phyloP scores from a whole-genome alignment of 2,329 filamentous ascomycete genomes.

The Zasmidium angulare region DNA sequence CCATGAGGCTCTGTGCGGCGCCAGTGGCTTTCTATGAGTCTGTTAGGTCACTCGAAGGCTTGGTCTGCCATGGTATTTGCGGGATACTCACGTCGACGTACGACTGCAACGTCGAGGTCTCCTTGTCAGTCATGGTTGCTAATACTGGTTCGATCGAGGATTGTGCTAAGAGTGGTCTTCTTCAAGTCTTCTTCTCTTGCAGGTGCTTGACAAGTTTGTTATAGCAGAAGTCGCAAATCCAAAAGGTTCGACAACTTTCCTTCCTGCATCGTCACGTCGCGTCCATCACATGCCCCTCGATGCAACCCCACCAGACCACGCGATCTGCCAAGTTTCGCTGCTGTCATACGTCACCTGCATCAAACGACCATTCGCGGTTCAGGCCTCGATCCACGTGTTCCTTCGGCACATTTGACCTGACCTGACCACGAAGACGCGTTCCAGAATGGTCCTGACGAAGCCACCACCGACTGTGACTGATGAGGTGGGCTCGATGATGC shows the following conservation, averaged over 20 bases:
- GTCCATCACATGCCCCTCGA: slow-evolving; percentile 1
- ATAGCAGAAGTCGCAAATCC: too few species aligned
- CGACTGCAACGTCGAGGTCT: slow-evolving; percentile 76
- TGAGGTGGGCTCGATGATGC: too few species aligned
- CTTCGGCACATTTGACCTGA: background rate
- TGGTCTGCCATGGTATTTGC: too few species aligned
- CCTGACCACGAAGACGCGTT: background rate
- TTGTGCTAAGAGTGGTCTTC: background rate
- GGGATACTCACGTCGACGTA: slow-evolving; percentile 53
- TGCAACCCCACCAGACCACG: background rate
- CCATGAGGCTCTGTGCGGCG: slow-evolving; percentile 69
- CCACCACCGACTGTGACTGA: background rate
- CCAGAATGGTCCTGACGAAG: background rate
- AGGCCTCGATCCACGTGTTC: background rate
- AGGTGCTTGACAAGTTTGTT: too few species aligned
- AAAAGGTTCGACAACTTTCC: too few species aligned
- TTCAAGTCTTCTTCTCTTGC: too few species aligned
- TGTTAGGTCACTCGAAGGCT: too few species aligned
- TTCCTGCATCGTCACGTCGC: too few species aligned
- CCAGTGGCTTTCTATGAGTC: slow-evolving; percentile 56
- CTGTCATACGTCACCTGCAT: background rate
- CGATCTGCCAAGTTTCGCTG: background rate
- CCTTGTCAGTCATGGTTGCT: slow-evolving; percentile 44
- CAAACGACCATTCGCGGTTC: background rate
- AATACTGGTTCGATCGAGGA: background rate